phyloP scores from a whole-genome alignment of 306 rosid species.

The Cicer pinnatifidum region DNA sequence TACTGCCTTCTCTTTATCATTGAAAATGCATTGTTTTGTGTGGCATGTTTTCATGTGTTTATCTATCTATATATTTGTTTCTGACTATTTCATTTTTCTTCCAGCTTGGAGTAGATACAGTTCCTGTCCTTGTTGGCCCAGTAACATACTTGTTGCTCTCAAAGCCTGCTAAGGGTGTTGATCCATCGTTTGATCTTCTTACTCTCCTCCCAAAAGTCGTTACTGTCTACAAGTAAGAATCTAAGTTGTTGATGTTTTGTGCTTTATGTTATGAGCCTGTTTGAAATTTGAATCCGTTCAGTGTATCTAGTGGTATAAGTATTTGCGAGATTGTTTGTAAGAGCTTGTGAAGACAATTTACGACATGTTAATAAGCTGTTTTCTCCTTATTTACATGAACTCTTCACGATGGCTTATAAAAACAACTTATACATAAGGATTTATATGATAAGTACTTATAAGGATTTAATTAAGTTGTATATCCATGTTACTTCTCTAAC shows the following conservation, averaged over 20 bases:
- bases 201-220: slow-evolving; percentile 75
- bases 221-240: slow-evolving; percentile 71
- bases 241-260: slow-evolving; percentile 1
- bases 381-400: neutral
- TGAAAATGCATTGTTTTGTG: neutral
- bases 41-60: slow-evolving; percentile 22
- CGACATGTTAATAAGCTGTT: neutral
- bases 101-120: slow-evolving; percentile 89
- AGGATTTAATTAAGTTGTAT: neutral
- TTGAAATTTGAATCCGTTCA: neutral
- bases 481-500: slow-evolving; percentile 36
- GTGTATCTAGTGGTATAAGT: neutral
- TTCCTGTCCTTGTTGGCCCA: slow-evolving; percentile 83
- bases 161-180: slow-evolving; percentile 85
- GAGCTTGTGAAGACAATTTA: neutral
- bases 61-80: neutral
- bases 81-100: slow-evolving; percentile 38
- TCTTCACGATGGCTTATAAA: neutral
- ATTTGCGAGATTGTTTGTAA: neutral
- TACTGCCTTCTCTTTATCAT: too few relatives aligned
- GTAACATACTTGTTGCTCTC: slow-evolving; percentile 86
- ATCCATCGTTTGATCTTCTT: slow-evolving; percentile 66
- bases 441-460: neutral
- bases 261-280: neutral
- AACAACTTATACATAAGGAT: neutral